These are phyloP conservation scores for Spizellomyces sp. DNA, from an alignment of 192 early-diverging fungal species.

Conservation along the genomic window DNA sequence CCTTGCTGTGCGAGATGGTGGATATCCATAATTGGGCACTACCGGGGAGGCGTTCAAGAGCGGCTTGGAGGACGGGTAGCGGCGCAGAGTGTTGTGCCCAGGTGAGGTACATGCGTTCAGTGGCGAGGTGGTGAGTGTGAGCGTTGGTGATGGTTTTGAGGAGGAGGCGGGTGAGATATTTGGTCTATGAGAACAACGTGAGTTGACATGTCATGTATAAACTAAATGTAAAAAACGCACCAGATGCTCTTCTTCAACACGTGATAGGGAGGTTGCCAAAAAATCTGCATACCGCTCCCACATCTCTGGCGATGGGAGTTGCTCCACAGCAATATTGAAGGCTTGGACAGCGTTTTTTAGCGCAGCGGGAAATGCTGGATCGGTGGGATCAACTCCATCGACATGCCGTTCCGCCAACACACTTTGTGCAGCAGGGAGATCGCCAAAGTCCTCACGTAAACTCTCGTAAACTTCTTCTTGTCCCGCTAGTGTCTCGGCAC, in stretches of 20 bases:
- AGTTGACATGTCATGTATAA: no score
- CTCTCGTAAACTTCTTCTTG: conserved; percentile 46
- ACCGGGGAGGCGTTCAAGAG: conserved; percentile 34
- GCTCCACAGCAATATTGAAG: conserved; percentile 52
- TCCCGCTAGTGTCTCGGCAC: conserved; percentile 46
- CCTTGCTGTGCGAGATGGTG: conserved; percentile 29
- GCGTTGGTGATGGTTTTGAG: conserved; percentile 53
- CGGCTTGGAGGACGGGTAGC: conserved; percentile 38
- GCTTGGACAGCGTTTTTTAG: conserved; percentile 48
- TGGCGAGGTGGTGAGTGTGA: conserved; percentile 41
- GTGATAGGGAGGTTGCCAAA: conserved; percentile 48
- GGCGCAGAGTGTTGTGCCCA: conserved; percentile 51
- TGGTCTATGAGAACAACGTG: no score
- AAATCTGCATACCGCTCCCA: conserved; percentile 69
- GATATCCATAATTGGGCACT: conserved; percentile 47
- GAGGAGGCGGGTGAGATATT: conserved; percentile 34
- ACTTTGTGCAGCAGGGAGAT: conserved; percentile 54
- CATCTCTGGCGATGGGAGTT: conserved; percentile 50
- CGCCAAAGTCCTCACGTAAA: conserved; percentile 60
- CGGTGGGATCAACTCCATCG: conserved; percentile 39
- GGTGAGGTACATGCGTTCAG: conserved; percentile 54
- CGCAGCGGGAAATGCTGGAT: conserved; percentile 50
- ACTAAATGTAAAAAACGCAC: background rate
- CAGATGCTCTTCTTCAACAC: conserved; percentile 58
- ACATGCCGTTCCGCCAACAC: conserved; percentile 61